A percentile compares a stretch with the other conserved stretches of the same genome.
Evolutionary conservation across 345 rosid genomes (phyloP).

Genomic region (Rubroshorea leprosula): DNA sequence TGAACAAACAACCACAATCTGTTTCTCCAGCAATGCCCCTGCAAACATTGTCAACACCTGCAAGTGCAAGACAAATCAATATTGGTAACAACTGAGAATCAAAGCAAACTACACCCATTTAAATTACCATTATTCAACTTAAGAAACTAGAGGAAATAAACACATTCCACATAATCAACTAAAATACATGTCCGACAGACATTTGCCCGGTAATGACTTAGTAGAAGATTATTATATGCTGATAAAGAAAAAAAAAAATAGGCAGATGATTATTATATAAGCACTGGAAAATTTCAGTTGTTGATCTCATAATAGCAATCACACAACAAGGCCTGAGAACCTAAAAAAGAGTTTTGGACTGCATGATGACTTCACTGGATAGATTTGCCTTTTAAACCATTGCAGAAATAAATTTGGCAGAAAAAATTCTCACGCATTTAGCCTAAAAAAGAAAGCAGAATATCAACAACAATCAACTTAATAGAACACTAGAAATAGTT

Average conservation of each 20-base stretch:
- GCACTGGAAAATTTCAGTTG: too few species aligned
- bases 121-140: background rate
- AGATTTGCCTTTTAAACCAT: constrained; percentile 1
- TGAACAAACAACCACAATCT: constrained; percentile 80
- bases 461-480: background rate
- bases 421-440: background rate
- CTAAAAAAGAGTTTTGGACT: background rate
- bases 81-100: background rate
- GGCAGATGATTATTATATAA: too few species aligned
- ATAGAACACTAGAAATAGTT: background rate
- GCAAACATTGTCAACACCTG: constrained; percentile 81
- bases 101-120: background rate
- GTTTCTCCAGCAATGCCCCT: constrained; percentile 85
- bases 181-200: background rate
- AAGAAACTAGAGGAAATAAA: constrained; percentile 1
- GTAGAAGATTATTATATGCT: too few species aligned
- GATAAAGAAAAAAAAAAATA: too few species aligned
- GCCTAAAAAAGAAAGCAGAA: background rate
- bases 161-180: background rate
- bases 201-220: too few species aligned
- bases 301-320: too few species aligned
- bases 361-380: background rate
- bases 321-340: too few species aligned
- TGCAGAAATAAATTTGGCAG: too few species aligned
- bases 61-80: constrained; percentile 19